phyloP scores from a whole-genome alignment of 1,284 basidiomycete genomes.

The Meripilus lineatus region DNA sequence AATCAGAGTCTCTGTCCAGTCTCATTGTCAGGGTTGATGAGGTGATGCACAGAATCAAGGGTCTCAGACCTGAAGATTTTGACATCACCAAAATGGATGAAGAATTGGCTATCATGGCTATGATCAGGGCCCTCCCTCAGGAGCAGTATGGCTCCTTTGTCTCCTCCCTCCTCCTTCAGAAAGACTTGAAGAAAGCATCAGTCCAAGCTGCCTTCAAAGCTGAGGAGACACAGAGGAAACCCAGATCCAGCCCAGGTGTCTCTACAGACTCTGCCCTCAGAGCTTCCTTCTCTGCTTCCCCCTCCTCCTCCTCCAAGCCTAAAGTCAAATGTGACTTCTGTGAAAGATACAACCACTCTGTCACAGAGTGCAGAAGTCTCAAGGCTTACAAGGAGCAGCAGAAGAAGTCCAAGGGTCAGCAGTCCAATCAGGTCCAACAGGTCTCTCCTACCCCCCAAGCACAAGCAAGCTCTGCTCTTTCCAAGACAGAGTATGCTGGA shows the following conservation, averaged over 20 bases:
- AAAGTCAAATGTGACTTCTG: not conserved
- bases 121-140: slow-evolving; percentile 12
- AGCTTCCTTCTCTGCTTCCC: not conserved
- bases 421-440: not conserved
- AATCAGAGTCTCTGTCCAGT: slow-evolving; percentile 23
- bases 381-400: not conserved
- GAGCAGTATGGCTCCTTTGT: slow-evolving; percentile 17
- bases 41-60: slow-evolving; percentile 20
- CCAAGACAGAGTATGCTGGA: slow-evolving; percentile 9
- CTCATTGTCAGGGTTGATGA: slow-evolving; percentile 23
- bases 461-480: too few relatives aligned
- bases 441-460: not conserved
- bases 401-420: not conserved
- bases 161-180: slow-evolving; percentile 19
- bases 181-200: slow-evolving; percentile 18
- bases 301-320: not conserved
- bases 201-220: slow-evolving; percentile 19
- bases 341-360: not conserved
- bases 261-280: too few relatives aligned
- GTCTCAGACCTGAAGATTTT: slow-evolving; percentile 20
- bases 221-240: slow-evolving; percentile 14
- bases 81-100: slow-evolving; percentile 21
- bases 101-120: slow-evolving; percentile 16
- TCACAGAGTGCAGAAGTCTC: not conserved
- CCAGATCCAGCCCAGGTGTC: too few relatives aligned